Conservation (phyloP, 176 grass and related monocot species). For the Alloteropsis semialata region DNA sequence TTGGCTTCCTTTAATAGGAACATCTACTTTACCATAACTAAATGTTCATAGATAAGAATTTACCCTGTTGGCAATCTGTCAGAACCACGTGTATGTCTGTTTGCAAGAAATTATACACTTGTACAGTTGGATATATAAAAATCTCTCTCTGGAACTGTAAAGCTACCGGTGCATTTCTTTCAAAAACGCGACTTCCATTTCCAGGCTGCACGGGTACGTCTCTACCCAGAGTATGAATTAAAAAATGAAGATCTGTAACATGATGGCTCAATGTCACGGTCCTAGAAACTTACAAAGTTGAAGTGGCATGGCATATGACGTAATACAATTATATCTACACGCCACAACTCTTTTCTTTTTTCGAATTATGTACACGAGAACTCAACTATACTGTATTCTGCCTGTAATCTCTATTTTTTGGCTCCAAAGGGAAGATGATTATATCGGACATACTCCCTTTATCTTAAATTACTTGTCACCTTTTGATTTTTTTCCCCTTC, state of each 20-base stretch:
- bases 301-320: background rate
- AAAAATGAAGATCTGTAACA: conserved; percentile 68
- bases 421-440: too few relatives aligned
- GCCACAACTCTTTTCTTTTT: too few relatives aligned
- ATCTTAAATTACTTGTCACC: too few relatives aligned
- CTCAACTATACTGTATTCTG: too few relatives aligned
- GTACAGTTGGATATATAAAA: conserved; percentile 81
- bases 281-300: background rate
- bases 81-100: conserved; percentile 63
- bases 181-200: conserved; percentile 38
- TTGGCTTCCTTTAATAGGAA: conserved; percentile 25
- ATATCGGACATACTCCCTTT: too few relatives aligned
- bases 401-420: too few relatives aligned
- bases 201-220: conserved; percentile 67
- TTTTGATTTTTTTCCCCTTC: too few relatives aligned
- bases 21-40: conserved; percentile 6
- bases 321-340: too few relatives aligned
- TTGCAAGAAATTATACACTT: conserved; percentile 85
- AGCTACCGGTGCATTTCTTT: conserved; percentile 48
- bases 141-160: conserved; percentile 76
- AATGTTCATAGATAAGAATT: conserved; percentile 30
- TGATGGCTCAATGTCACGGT: background rate
- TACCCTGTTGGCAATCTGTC: conserved; percentile 57
- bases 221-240: conserved; percentile 68
- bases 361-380: too few relatives aligned